phyloP scores from a whole-genome alignment of 1,139 yeast species.

The Suhomyces coccinellae region DNA sequence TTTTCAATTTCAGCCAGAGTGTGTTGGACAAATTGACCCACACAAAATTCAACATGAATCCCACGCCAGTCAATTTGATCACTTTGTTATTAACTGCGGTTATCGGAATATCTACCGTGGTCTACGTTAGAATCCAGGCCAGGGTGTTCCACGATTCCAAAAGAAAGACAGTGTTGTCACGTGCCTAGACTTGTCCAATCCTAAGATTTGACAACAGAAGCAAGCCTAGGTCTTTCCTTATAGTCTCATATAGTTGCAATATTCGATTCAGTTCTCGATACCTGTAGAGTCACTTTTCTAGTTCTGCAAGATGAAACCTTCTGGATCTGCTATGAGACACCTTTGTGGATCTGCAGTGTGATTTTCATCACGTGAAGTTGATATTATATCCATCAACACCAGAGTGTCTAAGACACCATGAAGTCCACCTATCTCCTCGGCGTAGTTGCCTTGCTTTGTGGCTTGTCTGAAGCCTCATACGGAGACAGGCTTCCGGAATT shows the following conservation, averaged over 20 bases:
- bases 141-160: conserved; percentile 4
- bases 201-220: too few relatives aligned
- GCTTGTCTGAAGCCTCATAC: conserved; percentile 12
- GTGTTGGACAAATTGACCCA: conserved; percentile 43
- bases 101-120: conserved; percentile 33
- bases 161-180: neutral
- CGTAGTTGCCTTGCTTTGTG: neutral
- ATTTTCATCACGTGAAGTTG: neutral
- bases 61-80: conserved; percentile 38
- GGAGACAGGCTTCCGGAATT: conserved; percentile 22
- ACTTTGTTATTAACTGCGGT: conserved; percentile 31
- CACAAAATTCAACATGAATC: conserved; percentile 42
- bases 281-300: too few relatives aligned
- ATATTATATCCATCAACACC: neutral
- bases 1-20: conserved; percentile 40
- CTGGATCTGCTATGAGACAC: too few relatives aligned
- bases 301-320: too few relatives aligned
- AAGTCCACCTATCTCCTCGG: neutral
- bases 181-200: neutral
- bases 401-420: neutral
- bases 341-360: too few relatives aligned
- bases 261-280: neutral
- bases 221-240: too few relatives aligned
- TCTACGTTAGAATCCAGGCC: conserved; percentile 35
- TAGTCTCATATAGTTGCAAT: too few relatives aligned